Percentiles rank a stretch among this genome's conserved stretches.
Evolutionary conservation across 768 basidiomycete species (phyloP).

Genomic region (Mrakia gelida): DNA sequence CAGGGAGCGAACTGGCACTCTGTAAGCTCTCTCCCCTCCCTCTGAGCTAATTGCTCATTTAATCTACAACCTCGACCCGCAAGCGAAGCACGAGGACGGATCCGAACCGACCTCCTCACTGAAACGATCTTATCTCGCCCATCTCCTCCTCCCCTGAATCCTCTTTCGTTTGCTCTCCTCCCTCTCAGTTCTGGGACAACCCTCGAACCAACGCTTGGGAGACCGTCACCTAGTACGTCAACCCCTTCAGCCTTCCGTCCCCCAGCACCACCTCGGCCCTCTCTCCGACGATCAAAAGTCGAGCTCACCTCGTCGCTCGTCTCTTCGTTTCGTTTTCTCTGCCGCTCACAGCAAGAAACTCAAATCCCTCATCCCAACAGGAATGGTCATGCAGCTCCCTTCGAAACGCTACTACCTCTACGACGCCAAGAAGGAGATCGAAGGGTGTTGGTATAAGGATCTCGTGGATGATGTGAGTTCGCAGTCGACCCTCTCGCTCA

Average conservation of each 20-base stretch:
- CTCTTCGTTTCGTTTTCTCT: neutral
- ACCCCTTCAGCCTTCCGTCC: neutral
- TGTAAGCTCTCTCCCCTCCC: neutral
- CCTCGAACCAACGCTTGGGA: slow-evolving; percentile 29
- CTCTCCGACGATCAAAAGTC: too few relatives aligned
- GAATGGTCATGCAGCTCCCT: slow-evolving; percentile 23
- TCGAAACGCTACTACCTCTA: slow-evolving; percentile 21
- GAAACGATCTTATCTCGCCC: neutral
- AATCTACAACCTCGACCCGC: neutral
- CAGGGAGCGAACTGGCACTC: slow-evolving; percentile 25
- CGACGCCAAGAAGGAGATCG: slow-evolving; percentile 5
- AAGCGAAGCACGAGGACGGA: neutral
- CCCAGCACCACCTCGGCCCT: too few relatives aligned
- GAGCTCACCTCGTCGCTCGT: neutral
- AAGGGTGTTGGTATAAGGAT: slow-evolving; percentile 21
- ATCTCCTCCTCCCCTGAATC: too few relatives aligned
- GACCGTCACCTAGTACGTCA: slow-evolving; percentile 12
- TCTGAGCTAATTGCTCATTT: neutral
- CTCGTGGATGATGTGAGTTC: slow-evolving; percentile 27
- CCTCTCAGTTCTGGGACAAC: slow-evolving; percentile 21
- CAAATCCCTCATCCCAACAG: slow-evolving; percentile 27
- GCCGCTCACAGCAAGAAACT: slow-evolving; percentile 4
- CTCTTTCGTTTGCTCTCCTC: neutral
- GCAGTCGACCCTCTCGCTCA: neutral
- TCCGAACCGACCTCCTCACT: neutral